phyloP scores from a whole-genome alignment of 148 eudicot genomes.

The Rhododendron mucronatum region DNA sequence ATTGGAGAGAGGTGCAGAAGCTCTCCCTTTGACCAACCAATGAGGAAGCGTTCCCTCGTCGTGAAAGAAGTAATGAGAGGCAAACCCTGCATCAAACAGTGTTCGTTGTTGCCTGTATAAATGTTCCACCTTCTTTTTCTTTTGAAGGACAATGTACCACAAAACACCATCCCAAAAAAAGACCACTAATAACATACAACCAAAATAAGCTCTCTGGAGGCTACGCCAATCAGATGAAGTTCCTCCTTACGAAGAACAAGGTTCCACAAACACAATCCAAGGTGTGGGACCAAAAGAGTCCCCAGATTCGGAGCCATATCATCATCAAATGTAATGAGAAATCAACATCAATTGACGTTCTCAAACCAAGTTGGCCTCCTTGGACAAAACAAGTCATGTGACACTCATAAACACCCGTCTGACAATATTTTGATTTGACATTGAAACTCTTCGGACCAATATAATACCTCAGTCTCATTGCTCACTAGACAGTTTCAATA shows the following conservation, averaged over 20 bases:
- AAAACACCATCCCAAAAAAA: neutral
- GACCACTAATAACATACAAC: neutral
- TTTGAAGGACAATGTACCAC: neutral
- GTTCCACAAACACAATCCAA: neutral
- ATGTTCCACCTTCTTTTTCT: neutral
- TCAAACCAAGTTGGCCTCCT: neutral
- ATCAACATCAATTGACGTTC: neutral
- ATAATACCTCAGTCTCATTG: neutral
- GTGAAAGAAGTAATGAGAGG: neutral
- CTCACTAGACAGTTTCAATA: neutral
- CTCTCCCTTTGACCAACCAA: neutral
- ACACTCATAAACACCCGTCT: neutral
- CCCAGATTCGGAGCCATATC: neutral
- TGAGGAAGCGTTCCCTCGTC: neutral
- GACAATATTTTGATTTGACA: neutral
- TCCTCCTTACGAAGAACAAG: neutral
- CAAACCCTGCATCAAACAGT: too few relatives aligned
- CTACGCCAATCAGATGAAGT: neutral
- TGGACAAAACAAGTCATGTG: neutral
- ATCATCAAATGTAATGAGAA: neutral
- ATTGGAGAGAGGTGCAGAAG: neutral
- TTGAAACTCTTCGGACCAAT: neutral
- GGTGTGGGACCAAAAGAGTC: neutral
- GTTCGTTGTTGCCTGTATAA: too few relatives aligned
- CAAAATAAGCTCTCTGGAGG: neutral